These are phyloP conservation scores for Termitomyces sp. DNA, from an alignment of 768 basidiomycete genomes.

Conservation along the genomic window DNA sequence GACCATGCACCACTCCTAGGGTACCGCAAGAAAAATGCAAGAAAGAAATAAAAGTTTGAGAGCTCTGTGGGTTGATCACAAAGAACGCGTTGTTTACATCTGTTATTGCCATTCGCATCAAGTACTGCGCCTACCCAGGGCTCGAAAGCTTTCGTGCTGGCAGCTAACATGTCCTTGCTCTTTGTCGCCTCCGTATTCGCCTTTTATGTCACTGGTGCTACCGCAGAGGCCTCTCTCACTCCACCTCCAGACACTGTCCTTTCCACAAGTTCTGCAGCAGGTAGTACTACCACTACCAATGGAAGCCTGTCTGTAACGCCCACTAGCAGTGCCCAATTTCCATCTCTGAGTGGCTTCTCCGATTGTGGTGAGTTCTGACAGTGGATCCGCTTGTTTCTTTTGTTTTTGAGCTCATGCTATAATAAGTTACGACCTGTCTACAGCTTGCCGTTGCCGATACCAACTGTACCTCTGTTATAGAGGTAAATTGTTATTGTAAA, in stretches of 20 bases:
- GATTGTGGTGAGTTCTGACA: slow-evolving; percentile 28
- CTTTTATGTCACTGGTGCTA: neutral
- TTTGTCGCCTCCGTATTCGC: neutral
- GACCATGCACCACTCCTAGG: too few species aligned
- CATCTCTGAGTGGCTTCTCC: slow-evolving; percentile 30
- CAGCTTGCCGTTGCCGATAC: slow-evolving; percentile 22
- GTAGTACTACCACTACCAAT: slow-evolving; percentile 9
- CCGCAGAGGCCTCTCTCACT: slow-evolving; percentile 11
- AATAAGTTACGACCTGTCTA: slow-evolving; percentile 39
- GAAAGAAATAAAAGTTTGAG: too few species aligned
- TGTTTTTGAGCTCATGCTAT: neutral
- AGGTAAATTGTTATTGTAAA: slow-evolving; percentile 45
- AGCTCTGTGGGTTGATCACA: too few species aligned
- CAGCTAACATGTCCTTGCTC: neutral
- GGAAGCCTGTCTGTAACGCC: slow-evolving; percentile 16
- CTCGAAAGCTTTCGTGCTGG: neutral
- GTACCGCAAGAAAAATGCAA: too few species aligned
- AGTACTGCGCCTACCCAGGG: neutral
- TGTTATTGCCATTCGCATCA: neutral
- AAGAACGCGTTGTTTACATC: slow-evolving; percentile 1
- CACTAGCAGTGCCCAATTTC: slow-evolving; percentile 30
- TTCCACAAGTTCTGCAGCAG: slow-evolving; percentile 3
- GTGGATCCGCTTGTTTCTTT: neutral
- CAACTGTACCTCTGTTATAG: slow-evolving; percentile 38
- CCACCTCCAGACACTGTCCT: slow-evolving; percentile 11